Evolutionary conservation across 768 basidiomycete species (phyloP), one percentile per base, ranked within the genome.

Genomic region (Phanerochaete carnosa): DNA sequence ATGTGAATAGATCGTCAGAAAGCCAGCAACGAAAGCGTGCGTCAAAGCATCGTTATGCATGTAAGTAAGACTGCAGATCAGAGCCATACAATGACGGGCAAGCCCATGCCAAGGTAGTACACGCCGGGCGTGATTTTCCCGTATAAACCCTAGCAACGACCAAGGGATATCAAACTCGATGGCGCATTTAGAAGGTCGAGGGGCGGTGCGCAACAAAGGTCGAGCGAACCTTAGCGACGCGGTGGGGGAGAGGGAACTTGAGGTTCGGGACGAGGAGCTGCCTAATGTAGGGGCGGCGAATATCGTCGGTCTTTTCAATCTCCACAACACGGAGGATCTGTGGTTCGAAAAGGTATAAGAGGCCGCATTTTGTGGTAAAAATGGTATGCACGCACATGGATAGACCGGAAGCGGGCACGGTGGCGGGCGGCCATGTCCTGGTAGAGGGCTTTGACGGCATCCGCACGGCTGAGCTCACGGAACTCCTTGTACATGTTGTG

Each of bases 401-500:
- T 95, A 46, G 94, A 98, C 78, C 96, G 86, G 89, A 98, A 98
- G 75, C 97, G 94, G 66, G 97, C 97, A 79, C 96, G 94, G 78
- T 99, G 96, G 68, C 95, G 86, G 64, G 97, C 95, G 70, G 97
- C 94, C 96, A 99, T 98, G 79, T 98, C 96, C 81, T 98, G 96
- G 87, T 98, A 98, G 75, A 98, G 78, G 69, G 88, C 83, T 84
- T 92, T 95, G 74, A 98, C 97, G 60, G 97, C 96, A 74, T 93
- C 95, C 62, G 93, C 89, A 65, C 97, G 89, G 68, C 83, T 83
- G 69, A 99, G 89, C 70, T 98, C 96, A 72, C 95, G 93, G 90
- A 93, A 98, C 78, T 93, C 91, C 86, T 95, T 95, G 91, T 97
- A 97, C 95, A 98, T 96, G 88, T 99, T 99, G 89, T 98, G 97